phyloP scores from a whole-genome alignment of 768 basidiomycete species.

The Russula lepida region DNA sequence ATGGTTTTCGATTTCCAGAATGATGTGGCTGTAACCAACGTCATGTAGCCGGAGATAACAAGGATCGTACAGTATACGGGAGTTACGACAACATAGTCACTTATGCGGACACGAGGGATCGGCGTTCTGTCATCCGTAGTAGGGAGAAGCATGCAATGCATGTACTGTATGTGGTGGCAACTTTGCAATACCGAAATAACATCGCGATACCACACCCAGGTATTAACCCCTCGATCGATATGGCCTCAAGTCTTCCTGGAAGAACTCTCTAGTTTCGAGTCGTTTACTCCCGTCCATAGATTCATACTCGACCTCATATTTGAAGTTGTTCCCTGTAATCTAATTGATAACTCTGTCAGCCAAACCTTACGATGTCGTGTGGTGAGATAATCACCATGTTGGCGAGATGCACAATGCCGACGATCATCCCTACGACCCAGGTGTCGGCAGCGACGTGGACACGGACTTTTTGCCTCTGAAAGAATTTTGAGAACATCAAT shows the following conservation, averaged over 20 bases:
- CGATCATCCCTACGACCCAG: slow-evolving; percentile 30
- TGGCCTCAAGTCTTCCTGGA: not conserved
- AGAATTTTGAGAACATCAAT: not conserved
- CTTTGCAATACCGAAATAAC: not conserved
- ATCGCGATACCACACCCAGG: not conserved
- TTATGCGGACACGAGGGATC: not conserved
- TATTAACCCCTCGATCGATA: not conserved
- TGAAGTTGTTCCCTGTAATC: not conserved
- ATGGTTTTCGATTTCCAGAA: not conserved
- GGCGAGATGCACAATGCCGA: slow-evolving; percentile 21
- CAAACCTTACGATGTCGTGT: not conserved
- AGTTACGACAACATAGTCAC: not conserved
- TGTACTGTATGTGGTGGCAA: not conserved
- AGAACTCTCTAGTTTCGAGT: not conserved
- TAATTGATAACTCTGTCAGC: not conserved
- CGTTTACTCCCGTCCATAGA: slow-evolving; percentile 5
- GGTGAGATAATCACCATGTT: slow-evolving; percentile 12
- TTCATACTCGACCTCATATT: slow-evolving; percentile 5
- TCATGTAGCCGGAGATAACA: not conserved
- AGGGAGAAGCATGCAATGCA: not conserved
- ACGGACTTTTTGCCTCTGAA: slow-evolving; percentile 25
- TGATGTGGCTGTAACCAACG: not conserved
- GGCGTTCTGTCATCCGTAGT: not conserved
- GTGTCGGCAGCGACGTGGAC: slow-evolving; percentile 26
- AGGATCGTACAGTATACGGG: not conserved